Base-by-base conservation (phyloP, 106 monocot species). In the Acanthochlamys bracteata region DNA sequence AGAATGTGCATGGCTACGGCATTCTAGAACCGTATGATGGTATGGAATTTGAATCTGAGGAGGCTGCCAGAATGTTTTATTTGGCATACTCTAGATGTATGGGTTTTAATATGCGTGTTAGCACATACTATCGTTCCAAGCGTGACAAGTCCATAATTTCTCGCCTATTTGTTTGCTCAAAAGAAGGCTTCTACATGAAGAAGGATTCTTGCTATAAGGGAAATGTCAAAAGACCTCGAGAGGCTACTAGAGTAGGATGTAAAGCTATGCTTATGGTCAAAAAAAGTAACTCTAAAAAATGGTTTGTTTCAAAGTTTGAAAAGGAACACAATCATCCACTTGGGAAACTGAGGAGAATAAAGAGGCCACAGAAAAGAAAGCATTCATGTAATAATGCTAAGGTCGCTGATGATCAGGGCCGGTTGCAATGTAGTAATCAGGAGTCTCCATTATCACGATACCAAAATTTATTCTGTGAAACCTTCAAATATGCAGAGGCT, bases 21-120 rank as follows among this genome's bases (percentile, higher is more conserved):
- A 51, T 69, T 66, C 19, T 41, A 55, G 81, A 85, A 67, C 85
- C 78, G 43, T 58, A 72, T 59, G 81, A 72, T 42, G 80, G 85
- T 24, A 75, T 81, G 85, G 78, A 85, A 73, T 85, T 85, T 78
- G 81, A 78, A 27, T 75, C 81, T 53, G 85, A 85, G 71, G 78
- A 81, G 26, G 68, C 68, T 57, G 81, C 80, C 41, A 81, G 59
- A 55, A 20, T 62, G 23, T 85, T 85, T 54, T 85, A 85, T 73
- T 72, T 71, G 65, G 74, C 77, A 53, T 85, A 81, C 63, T 80
- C 78, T 61, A 78, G 71, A 25, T 69, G 39, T 55, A 40, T 75
- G 17, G 78, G 85, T 33, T 85, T 85, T 69, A 78, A 75, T 43
- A 78, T 81, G 81, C 81, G 81, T 69, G 85, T 85, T 63, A 81